Base-by-base conservation (phyloP, 139 green algal genomes). In the Closterium sp. region DNA sequence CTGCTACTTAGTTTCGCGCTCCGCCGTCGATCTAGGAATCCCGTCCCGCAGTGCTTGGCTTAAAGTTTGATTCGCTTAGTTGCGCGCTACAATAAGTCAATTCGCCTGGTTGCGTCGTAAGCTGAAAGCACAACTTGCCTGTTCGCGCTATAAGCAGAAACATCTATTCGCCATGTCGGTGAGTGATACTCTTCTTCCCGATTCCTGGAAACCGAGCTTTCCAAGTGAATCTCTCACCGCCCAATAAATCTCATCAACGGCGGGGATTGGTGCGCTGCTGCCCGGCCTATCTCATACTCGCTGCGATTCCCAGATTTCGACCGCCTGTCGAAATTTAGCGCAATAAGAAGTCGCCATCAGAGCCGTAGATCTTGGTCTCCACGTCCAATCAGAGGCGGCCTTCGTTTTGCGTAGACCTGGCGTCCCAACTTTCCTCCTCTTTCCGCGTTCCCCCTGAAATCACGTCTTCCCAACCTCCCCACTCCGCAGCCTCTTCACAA, bases 111-210 rank as follows among this genome's bases (percentile, higher is more conserved):
- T 9, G 38, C 38, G 38, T 50, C 38, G 38, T 50, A 50, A 50
- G 38, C 38, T 50, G 38, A 50, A 50, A 50, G 38, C 38, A 7
- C 7, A 50, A 50, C 38, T 50, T 50, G 38, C 7, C 28, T 31
- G 28, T 90, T 42, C 84, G 30, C 32, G 79, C 34, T 88, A 91
- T 70, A 92, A 28, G 9, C 28, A 92, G 85, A 92, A 92, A 22
- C 17, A 24, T 29, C 4, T n/a, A 90, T 86, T 86, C 29, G 29
- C n/a, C 28, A 30, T 62, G 28, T 29, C 70, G n/a, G 70, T 62
- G 62, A 90, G 62, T 86, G 28, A 30, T 30, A 19, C 0, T 84
- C 70, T 19, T 10, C 62, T 79, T 79, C 62, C 13, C 38, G 38
- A 50, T 79, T 79, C 62, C 17, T 24, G 45, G 13, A 13, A 5